Evolutionary conservation across 75 land plant species (phyloP).

Genomic region (Selaginella tamariscina): DNA sequence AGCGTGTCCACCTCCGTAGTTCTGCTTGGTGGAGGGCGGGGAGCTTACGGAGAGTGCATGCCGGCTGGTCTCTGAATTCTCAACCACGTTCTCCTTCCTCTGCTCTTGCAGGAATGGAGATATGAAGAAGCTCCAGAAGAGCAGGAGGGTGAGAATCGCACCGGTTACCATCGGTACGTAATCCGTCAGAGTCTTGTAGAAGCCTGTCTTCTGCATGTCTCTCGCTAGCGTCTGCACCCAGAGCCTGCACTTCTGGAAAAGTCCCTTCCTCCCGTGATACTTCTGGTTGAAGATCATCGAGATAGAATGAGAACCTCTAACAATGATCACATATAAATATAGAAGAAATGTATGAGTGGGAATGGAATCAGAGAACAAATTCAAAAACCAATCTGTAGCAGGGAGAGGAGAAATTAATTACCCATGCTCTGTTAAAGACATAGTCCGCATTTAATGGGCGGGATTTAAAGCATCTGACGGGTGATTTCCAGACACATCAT

Average conservation of each 20-base stretch:
- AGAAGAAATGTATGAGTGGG: background rate
- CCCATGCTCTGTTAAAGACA: background rate
- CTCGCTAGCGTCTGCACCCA: background rate
- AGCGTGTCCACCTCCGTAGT: background rate
- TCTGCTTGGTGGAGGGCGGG: background rate
- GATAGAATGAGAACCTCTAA: background rate
- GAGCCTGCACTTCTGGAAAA: background rate
- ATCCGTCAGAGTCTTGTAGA: background rate
- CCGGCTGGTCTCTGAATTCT: background rate
- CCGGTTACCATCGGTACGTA: background rate
- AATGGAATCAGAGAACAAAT: background rate
- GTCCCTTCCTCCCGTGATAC: background rate
- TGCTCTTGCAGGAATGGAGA: background rate
- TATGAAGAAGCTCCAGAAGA: background rate
- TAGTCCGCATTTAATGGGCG: background rate
- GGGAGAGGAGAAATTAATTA: background rate
- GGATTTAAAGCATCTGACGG: too few relatives aligned
- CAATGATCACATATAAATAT: too few relatives aligned
- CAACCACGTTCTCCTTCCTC: background rate
- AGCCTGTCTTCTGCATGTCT: background rate
- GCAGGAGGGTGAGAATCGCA: background rate
- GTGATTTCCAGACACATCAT: too few relatives aligned
- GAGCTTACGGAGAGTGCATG: background rate
- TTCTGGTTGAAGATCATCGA: conserved; percentile 1
- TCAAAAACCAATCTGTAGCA: background rate